A percentile compares a stretch with the other conserved stretches of the same genome.
Conservation (phyloP, 176 grass and related monocot species). For the Aegilops bicornis region DNA sequence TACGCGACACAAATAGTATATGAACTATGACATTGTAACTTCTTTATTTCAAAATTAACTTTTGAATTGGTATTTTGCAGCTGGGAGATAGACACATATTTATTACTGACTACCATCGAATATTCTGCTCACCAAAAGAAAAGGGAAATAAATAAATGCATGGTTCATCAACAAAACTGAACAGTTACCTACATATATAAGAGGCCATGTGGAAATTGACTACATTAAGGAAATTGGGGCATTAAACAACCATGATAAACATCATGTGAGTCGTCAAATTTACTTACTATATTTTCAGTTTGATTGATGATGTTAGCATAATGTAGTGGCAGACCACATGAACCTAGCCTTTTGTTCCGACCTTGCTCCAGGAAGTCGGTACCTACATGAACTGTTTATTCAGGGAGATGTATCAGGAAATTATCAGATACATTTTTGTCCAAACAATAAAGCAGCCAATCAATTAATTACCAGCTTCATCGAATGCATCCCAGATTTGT, state of each 20-base stretch:
- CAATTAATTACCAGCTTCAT: too few relatives aligned
- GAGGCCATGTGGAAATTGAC: background rate
- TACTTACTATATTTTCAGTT: constrained; percentile 96
- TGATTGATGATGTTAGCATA: constrained; percentile 98
- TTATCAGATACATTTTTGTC: too few relatives aligned
- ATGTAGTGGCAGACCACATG: constrained; percentile 86
- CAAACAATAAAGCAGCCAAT: too few relatives aligned
- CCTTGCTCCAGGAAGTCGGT: constrained; percentile 32
- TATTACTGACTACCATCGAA: background rate
- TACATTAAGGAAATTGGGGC: background rate
- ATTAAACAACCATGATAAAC: background rate
- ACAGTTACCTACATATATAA: background rate
- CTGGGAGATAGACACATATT: background rate
- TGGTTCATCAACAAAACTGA: background rate
- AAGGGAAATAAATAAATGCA: background rate
- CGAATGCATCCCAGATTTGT: too few relatives aligned
- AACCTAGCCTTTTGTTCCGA: constrained; percentile 59
- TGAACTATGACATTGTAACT: background rate
- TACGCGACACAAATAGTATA: background rate
- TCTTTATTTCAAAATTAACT: background rate
- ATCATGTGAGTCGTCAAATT: constrained; percentile 1
- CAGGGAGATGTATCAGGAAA: background rate
- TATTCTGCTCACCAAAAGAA: background rate
- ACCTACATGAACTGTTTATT: constrained; percentile 42
- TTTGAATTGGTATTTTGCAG: background rate